Percentiles rank a stretch among this genome's conserved stretches.
Evolutionary conservation across 805 yeast genomes (phyloP).

Genomic region (Kodamaea lidongshanica): DNA sequence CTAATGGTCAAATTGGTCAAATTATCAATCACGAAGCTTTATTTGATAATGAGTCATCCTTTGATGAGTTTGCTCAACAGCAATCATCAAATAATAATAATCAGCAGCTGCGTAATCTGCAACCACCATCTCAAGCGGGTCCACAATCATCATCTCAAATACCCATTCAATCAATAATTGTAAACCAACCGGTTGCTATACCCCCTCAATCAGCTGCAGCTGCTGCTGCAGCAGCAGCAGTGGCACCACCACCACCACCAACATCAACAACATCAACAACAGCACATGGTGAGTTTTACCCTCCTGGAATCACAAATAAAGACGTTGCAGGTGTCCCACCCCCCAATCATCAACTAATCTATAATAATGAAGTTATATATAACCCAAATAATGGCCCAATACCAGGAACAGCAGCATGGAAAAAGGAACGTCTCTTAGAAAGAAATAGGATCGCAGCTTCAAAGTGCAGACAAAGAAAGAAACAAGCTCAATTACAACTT

Average conservation of each 20-base stretch:
- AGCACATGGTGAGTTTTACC: conserved; percentile 1
- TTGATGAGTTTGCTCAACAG: conserved; percentile 14
- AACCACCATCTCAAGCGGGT: conserved; percentile 1
- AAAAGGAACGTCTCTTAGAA: conserved; percentile 54
- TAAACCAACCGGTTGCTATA: conserved; percentile 4
- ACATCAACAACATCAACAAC: conserved; percentile 4
- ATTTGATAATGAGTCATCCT: conserved; percentile 20
- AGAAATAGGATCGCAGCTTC: conserved; percentile 65
- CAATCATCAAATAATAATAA: conserved; percentile 7
- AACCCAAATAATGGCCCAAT: conserved; percentile 50
- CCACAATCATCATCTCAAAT: conserved; percentile 1
- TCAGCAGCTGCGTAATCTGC: conserved; percentile 2
- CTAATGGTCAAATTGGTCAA: conserved; percentile 82
- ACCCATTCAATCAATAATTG: conserved; percentile 1
- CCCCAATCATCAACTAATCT: conserved; percentile 46
- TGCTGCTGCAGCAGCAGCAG: conserved; percentile 6
- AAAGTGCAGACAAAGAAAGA: conserved; percentile 62
- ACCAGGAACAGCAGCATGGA: conserved; percentile 66
- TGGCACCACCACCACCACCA: conserved; percentile 11
- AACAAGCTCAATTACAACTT: conserved; percentile 61
- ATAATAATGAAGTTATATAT: conserved; percentile 50
- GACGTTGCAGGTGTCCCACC: conserved; percentile 39
- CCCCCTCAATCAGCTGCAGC: conserved; percentile 5
- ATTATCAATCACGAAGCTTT: conserved; percentile 45
- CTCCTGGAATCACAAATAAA: not conserved